Evolutionary conservation across 163 green algal genomes (phyloP), one percentile per base, ranked within the genome.

Genomic region (Coccomyxa subellipsoidea): DNA sequence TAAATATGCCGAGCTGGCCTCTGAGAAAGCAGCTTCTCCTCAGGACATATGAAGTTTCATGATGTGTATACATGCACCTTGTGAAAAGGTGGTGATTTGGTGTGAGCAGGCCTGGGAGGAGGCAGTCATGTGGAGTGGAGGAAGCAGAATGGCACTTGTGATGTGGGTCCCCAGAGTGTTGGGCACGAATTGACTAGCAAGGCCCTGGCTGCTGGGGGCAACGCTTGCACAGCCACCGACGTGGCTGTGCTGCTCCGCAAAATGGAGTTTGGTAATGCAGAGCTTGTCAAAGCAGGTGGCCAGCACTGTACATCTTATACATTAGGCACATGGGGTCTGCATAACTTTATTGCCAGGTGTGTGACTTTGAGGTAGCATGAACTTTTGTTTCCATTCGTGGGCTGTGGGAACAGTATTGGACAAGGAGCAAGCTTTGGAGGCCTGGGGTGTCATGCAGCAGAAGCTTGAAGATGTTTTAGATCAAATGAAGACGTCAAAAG

Each of bases 191-290:
- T 90, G 31, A 18, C 37, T 12, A 12, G 38, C 12, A 79, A 82
- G 25, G 82, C 81, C 1, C 32, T 89, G 35, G 78, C 77, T 36
- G 34, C 72, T 38, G 86, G 86, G 0, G 86, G 86, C 15, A 8
- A 53, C 31, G 72, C 37, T 0, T 53, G 66, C 27, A 90, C 86
- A 6, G 86, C 84, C 35, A 83, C 86, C 6, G 86, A 90, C 72
- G 84, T 86, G 1, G 86, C 84, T 0, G 86, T 90, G 59, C 39
- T 84, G n/a, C 82, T 90, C 32, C 69, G 47, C 69, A 38, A 69
- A 5, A 78, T 86, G 72, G 6, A 47, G 54, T 32, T 86, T 69
- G 79, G 79, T 37, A 32, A 59, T 27, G 12, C 15, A 4, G 25
- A 84, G 39, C 69, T 84, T 31, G 29, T 39, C 32, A 21, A 2